Conservation (phyloP, 306 rosid species). For the Prosopis cineraria region DNA sequence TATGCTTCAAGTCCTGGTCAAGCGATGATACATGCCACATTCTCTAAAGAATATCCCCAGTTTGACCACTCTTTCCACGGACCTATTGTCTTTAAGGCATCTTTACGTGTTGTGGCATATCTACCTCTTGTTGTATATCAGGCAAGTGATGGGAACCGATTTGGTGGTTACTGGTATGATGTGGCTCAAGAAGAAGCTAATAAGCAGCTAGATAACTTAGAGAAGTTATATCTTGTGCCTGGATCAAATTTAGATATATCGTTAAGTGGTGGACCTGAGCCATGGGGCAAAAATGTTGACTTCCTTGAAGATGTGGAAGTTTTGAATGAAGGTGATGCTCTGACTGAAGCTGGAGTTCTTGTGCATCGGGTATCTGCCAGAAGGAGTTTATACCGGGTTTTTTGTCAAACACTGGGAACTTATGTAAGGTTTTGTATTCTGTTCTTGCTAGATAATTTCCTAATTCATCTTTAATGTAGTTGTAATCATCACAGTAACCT, state of each 20-base stretch:
- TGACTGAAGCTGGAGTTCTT: constrained; percentile 50
- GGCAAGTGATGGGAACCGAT: constrained; percentile 81
- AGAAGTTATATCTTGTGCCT: constrained; percentile 76
- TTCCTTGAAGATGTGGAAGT: constrained; percentile 53
- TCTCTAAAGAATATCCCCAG: constrained; percentile 65
- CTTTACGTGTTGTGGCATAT: constrained; percentile 70
- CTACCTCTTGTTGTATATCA: constrained; percentile 68
- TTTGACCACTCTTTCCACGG: constrained; percentile 50
- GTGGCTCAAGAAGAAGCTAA: constrained; percentile 58
- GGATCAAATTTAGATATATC: constrained; percentile 53
- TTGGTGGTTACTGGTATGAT: constrained; percentile 90
- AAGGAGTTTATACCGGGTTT: constrained; percentile 65
- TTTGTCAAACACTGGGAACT: constrained; percentile 68
- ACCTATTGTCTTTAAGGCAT: constrained; percentile 71
- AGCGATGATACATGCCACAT: constrained; percentile 72
- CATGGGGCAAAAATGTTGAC: constrained; percentile 62
- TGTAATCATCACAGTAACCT: constrained; percentile 16
- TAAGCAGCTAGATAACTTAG: constrained; percentile 50
- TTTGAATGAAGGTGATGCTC: constrained; percentile 51
- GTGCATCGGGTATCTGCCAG: constrained; percentile 60
- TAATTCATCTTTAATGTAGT: constrained; percentile 15
- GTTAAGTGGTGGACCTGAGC: constrained; percentile 87
- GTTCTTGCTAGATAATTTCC: constrained; percentile 33
- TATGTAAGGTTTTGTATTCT: constrained; percentile 59
- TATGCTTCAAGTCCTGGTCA: constrained; percentile 82